Conservation (phyloP, 2,329 filamentous ascomycete species). For the Colletotrichum paranaense region DNA sequence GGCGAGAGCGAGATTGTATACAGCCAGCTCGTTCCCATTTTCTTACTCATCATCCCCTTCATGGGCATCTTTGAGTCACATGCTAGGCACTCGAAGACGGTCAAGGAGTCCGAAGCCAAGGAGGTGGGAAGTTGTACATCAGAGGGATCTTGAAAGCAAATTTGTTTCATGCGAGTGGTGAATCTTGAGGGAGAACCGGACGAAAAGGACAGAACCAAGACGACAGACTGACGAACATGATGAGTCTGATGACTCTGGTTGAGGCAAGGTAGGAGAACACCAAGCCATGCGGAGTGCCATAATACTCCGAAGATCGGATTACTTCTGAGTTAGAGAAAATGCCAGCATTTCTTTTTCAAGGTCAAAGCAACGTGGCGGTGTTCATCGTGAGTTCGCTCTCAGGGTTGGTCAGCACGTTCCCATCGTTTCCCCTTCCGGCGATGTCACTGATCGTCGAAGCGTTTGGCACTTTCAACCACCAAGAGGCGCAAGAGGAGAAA, state of each 20-base stretch:
- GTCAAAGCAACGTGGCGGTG: constrained; percentile 4
- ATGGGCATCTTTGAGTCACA: constrained; percentile 34
- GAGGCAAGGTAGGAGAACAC: too few relatives aligned
- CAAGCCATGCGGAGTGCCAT: neutral
- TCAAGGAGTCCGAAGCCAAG: neutral
- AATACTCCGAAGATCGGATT: constrained; percentile 30
- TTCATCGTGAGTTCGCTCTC: constrained; percentile 6
- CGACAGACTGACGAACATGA: neutral
- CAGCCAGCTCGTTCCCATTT: constrained; percentile 37
- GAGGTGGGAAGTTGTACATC: constrained; percentile 5
- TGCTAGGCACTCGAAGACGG: constrained; percentile 8
- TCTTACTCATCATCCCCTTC: constrained; percentile 35
- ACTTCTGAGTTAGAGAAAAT: neutral
- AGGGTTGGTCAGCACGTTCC: neutral
- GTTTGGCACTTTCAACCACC: neutral
- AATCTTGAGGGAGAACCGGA: neutral
- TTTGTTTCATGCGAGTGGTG: neutral
- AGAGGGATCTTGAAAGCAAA: neutral
- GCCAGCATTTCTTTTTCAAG: neutral
- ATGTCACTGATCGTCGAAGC: neutral
- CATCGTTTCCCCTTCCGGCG: neutral
- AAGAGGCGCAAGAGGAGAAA: neutral
- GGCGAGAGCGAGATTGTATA: constrained; percentile 34
- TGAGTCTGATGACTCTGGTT: too few relatives aligned
- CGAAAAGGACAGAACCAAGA: neutral